Base-by-base conservation (phyloP, 306 rosid genomes). In the Vigna nakashimae region DNA sequence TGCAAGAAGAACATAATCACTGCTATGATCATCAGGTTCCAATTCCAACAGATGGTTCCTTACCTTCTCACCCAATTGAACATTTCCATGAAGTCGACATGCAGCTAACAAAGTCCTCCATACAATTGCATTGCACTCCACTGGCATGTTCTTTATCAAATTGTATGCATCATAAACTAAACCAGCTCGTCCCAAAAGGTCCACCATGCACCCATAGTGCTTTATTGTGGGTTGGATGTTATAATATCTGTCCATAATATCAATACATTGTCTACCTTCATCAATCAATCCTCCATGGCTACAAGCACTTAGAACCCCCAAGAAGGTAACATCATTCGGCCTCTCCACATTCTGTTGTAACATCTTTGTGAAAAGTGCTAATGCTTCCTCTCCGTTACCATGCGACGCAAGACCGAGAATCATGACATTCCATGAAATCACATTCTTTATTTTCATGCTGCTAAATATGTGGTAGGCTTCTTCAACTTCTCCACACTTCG, bases 121-220 rank as follows among this genome's bases (percentile, higher is more conserved):
- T 18, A 88, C 83, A 59, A 91, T 64, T n/a, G 94, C 91, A 83
- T 91, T 88, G 77, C 96, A 75, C 65, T 86, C 84, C 59, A 26
- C 28, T 5, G 96, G 87, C 97, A 90, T 88, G 69, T 76, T 81
- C 77, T 48, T 59, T 62, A 90, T 85, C 83, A 87, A 83, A 24
- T 48, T 36, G 75, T 86, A 90, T 17, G 94, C 97, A 77, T 89
- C 94, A 71, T 85, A 86, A 43, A 90, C 80, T 13, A 79, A 82
- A 58, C 96, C 96, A 17, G 93, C 94, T 49, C 97, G 88, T 26
- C 94, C 98, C 80, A 90, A 76, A 52, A 90, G 85, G 80, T 90
- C 98, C 68, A 89, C 97, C 89, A 86, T 75, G 76, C 97, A 94
- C 32, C 97, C 96, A 14, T 94, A 91, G 84, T 91, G 97, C 83